Conservation (phyloP, 1,284 basidiomycete species). For the Paramarasmius palmivorus region DNA sequence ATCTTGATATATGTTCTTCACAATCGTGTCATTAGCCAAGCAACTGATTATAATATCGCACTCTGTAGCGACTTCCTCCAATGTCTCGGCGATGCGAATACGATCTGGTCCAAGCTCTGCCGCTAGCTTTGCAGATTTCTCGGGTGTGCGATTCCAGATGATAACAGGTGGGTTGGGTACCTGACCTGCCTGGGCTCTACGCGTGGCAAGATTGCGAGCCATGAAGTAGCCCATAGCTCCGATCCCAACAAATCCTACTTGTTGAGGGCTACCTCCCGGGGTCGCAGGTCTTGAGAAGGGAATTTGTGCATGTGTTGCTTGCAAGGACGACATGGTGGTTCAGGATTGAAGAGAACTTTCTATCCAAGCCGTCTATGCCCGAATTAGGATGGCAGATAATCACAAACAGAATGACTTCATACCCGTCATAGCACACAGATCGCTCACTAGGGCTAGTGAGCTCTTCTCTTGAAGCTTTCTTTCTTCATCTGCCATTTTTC, state of each 20-base stretch:
- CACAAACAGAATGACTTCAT: no score
- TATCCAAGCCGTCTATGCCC: no score
- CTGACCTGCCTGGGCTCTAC: slow-evolving; percentile 35
- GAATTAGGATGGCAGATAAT: no score
- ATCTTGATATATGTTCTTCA: slow-evolving; percentile 65
- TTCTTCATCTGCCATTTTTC: no score
- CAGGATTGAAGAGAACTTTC: background rate
- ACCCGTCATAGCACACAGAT: no score
- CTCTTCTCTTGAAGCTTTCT: no score
- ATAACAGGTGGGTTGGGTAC: slow-evolving; percentile 43
- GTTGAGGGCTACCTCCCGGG: slow-evolving; percentile 35
- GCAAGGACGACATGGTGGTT: slow-evolving; percentile 19
- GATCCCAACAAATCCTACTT: slow-evolving; percentile 66
- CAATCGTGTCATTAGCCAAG: slow-evolving; percentile 74
- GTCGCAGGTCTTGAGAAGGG: slow-evolving; percentile 65
- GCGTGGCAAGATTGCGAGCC: slow-evolving; percentile 73
- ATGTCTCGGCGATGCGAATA: slow-evolving; percentile 52
- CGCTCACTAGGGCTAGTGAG: no score
- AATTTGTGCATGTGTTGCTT: slow-evolving; percentile 26
- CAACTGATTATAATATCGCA: slow-evolving; percentile 85
- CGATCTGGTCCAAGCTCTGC: slow-evolving; percentile 53
- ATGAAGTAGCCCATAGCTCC: slow-evolving; percentile 74
- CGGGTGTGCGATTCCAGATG: slow-evolving; percentile 67
- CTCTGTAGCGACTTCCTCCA: slow-evolving; percentile 58
- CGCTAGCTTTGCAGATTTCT: slow-evolving; percentile 59